A percentile compares a stretch with the other conserved stretches of the same genome.
phyloP scores from a whole-genome alignment of 2,329 filamentous ascomycete genomes.

The Hortaea werneckii region DNA sequence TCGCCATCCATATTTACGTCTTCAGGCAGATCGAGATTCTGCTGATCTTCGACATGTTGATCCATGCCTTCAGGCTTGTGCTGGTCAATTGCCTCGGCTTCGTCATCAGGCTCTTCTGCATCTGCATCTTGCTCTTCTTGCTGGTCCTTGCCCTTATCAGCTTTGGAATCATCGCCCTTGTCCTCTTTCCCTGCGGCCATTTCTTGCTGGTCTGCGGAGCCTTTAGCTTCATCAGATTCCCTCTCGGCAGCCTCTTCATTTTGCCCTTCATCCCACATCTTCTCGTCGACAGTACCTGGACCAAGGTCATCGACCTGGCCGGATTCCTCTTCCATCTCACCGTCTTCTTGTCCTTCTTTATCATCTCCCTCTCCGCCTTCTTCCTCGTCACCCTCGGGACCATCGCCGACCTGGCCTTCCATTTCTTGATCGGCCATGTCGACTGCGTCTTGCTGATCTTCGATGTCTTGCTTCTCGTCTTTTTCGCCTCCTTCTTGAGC shows the following conservation, averaged over 20 bases:
- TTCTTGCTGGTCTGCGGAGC: slow-evolving; percentile 40
- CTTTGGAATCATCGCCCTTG: slow-evolving; percentile 47
- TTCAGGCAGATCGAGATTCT: slow-evolving; percentile 74
- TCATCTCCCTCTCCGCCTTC: slow-evolving; percentile 41
- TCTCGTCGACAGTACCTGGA: slow-evolving; percentile 85
- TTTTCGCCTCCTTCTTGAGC: slow-evolving; percentile 63
- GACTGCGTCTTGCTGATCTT: slow-evolving; percentile 76
- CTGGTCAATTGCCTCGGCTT: slow-evolving; percentile 54
- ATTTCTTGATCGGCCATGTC: slow-evolving; percentile 88
- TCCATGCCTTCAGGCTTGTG: slow-evolving; percentile 58
- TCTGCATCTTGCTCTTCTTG: slow-evolving; percentile 28
- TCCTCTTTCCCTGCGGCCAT: slow-evolving; percentile 33
- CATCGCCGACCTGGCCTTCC: slow-evolving; percentile 69
- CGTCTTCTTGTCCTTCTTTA: slow-evolving; percentile 50
- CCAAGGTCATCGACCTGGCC: slow-evolving; percentile 88
- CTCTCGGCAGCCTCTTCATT: slow-evolving; percentile 74
- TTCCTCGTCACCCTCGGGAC: slow-evolving; percentile 53
- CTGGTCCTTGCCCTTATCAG: slow-evolving; percentile 47
- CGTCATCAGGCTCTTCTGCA: slow-evolving; percentile 24
- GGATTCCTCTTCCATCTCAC: slow-evolving; percentile 62
- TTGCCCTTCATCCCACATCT: slow-evolving; percentile 90
- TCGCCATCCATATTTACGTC: slow-evolving; percentile 68
- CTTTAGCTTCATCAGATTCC: slow-evolving; percentile 50
- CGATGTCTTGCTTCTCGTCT: slow-evolving; percentile 48
- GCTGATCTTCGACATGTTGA: slow-evolving; percentile 70